A percentile compares a stretch with the other conserved stretches of the same genome.
Evolutionary conservation across 371 early-diverging fungal genomes (phyloP).

Genomic region (Rhizopus delemar): DNA sequence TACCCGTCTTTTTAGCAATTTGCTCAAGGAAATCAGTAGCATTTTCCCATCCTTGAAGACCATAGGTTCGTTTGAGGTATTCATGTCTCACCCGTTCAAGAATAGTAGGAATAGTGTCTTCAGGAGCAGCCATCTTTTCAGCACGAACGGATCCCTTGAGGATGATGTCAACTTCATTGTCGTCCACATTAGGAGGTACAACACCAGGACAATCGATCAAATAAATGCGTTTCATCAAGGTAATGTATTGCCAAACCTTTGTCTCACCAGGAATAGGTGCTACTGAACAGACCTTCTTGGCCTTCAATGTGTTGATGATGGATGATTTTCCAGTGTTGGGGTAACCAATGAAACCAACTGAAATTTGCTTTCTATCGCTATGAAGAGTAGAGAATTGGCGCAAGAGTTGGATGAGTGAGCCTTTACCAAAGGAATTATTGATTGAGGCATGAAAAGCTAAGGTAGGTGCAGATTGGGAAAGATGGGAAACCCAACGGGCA

Average conservation of each 20-base stretch:
- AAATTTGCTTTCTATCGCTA: slow-evolving; percentile 96
- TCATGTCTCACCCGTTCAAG: slow-evolving; percentile 85
- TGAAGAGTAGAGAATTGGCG: slow-evolving; percentile 96
- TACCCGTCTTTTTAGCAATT: slow-evolving; percentile 89
- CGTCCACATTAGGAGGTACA: slow-evolving; percentile 86
- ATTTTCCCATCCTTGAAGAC: slow-evolving; percentile 81
- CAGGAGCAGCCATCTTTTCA: slow-evolving; percentile 93
- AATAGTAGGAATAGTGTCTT: slow-evolving; percentile 90
- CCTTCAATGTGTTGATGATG: slow-evolving; percentile 97
- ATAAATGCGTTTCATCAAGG: slow-evolving; percentile 98
- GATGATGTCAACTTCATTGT: slow-evolving; percentile 94
- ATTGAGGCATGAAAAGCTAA: slow-evolving; percentile 98
- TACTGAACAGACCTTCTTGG: slow-evolving; percentile 97
- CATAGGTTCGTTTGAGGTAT: slow-evolving; percentile 90
- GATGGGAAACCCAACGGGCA: slow-evolving; percentile 87
- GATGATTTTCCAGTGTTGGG: slow-evolving; percentile 97
- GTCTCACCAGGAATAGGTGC: slow-evolving; percentile 99
- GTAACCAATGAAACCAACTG: slow-evolving; percentile 97
- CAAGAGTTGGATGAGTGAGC: slow-evolving; percentile 95
- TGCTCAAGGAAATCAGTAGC: slow-evolving; percentile 89
- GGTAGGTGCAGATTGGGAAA: slow-evolving; percentile 94
- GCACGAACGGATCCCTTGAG: slow-evolving; percentile 98
- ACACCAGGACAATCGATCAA: slow-evolving; percentile 99
- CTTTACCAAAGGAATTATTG: slow-evolving; percentile 98
- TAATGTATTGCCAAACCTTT: slow-evolving; percentile 99